These are phyloP conservation scores for Xanthoparmelia taractica DNA, from an alignment of 495 filamentous ascomycete genomes.

Conservation along the genomic window DNA sequence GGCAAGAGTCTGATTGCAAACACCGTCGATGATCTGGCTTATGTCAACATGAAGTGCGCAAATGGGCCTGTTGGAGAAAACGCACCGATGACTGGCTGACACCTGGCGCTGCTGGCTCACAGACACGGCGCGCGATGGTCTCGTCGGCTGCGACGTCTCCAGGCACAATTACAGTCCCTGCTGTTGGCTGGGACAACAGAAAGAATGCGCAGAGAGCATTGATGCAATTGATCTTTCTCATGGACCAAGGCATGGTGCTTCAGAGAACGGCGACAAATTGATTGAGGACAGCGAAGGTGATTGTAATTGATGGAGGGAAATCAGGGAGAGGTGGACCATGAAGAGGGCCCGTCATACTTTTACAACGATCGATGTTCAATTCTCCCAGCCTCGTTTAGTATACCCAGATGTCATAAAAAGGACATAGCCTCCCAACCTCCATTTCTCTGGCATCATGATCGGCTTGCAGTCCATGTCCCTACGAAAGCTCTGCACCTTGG, in stretches of 20 bases:
- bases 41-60: neutral
- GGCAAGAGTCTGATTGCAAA: slow-evolving; percentile 19
- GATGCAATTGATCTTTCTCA: slow-evolving; percentile 4
- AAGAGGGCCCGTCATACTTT: neutral
- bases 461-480: neutral
- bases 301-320: neutral
- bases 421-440: neutral
- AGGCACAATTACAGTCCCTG: neutral
- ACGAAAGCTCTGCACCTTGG: neutral
- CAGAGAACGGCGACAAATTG: neutral
- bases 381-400: neutral
- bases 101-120: slow-evolving; percentile 18
- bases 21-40: slow-evolving; percentile 16
- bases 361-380: neutral
- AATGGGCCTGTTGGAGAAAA: neutral
- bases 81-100: slow-evolving; percentile 16
- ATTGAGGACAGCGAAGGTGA: neutral
- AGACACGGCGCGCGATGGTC: slow-evolving; percentile 1
- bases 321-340: neutral
- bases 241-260: neutral
- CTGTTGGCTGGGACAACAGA: neutral
- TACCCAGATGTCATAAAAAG: neutral
- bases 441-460: neutral
- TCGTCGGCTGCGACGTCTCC: neutral
- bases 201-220: slow-evolving; percentile 4